Conservation (phyloP, 139 green algal species). For the Monoraphidium neglectum region DNA sequence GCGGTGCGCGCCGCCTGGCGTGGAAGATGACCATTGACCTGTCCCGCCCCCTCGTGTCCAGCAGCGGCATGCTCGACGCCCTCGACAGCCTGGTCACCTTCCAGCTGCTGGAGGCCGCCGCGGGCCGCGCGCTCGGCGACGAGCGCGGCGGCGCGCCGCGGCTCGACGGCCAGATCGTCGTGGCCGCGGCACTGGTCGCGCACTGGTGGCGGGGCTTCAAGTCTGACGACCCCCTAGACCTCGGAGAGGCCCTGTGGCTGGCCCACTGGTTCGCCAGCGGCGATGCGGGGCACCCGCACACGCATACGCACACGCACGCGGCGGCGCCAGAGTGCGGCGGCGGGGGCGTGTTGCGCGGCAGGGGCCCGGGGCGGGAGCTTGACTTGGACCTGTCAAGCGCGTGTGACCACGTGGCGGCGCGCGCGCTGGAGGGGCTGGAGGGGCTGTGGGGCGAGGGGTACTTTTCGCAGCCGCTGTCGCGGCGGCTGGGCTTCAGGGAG, state of each 20-base stretch:
- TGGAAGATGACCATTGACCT: slow-evolving; percentile 55
- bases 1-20: slow-evolving; percentile 27
- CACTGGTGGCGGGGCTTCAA: slow-evolving; percentile 6
- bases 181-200: neutral
- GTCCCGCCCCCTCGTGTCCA: slow-evolving; percentile 30
- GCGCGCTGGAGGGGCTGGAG: slow-evolving; percentile 20
- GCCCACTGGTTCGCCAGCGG: slow-evolving; percentile 44
- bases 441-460: slow-evolving; percentile 36
- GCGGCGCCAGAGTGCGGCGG: neutral
- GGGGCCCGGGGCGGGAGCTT: neutral
- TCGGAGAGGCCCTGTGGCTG: slow-evolving; percentile 58
- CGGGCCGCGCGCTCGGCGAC: too few relatives aligned
- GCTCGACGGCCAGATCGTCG: neutral
- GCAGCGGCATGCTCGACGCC: slow-evolving; percentile 53
- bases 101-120: slow-evolving; percentile 9
- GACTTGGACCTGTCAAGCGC: neutral
- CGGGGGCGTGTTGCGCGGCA: neutral
- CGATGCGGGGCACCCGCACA: neutral
- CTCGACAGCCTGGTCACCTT: slow-evolving; percentile 56
- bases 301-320: neutral
- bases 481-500: slow-evolving; percentile 54
- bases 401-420: neutral
- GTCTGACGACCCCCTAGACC: slow-evolving; percentile 44
- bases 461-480: slow-evolving; percentile 14
- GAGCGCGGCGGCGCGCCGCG: neutral